Conservation (phyloP, 306 rosid genomes). For the Malus fusca region DNA sequence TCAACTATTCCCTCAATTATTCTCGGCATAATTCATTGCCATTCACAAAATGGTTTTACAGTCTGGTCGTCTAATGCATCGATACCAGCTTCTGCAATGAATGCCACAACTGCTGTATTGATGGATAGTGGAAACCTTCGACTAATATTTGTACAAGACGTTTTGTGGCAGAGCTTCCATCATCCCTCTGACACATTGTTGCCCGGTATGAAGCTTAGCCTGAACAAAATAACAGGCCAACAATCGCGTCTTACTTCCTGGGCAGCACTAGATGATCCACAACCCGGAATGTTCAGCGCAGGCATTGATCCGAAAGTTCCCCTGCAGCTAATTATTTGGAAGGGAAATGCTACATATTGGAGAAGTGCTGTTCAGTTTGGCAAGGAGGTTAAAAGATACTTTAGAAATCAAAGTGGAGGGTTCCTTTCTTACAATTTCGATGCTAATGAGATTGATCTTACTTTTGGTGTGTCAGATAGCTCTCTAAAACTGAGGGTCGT, state of each 20-base stretch:
- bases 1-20: too few species aligned
- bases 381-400: neutral
- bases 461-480: neutral
- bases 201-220: slow-evolving; percentile 14
- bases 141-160: neutral
- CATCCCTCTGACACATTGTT: slow-evolving; percentile 26
- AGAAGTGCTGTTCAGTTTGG: neutral
- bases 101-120: neutral
- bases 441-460: neutral
- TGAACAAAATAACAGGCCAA: neutral
- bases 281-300: neutral
- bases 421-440: neutral
- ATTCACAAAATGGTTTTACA: too few species aligned
- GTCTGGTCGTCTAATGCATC: slow-evolving; percentile 20
- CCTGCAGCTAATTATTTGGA: neutral
- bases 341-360: neutral
- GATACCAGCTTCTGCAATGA: neutral
- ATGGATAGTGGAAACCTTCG: slow-evolving; percentile 11
- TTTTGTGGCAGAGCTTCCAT: slow-evolving; percentile 48
- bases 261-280: neutral
- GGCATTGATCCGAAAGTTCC: neutral
- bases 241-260: neutral
- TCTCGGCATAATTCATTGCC: too few species aligned
- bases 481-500: neutral
- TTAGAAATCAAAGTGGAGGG: neutral